A percentile compares a stretch with the other conserved stretches of the same genome.
These are phyloP conservation scores for Pseudopediastrum boryanum DNA, from an alignment of 139 green algal genomes.

Conservation along the genomic window DNA sequence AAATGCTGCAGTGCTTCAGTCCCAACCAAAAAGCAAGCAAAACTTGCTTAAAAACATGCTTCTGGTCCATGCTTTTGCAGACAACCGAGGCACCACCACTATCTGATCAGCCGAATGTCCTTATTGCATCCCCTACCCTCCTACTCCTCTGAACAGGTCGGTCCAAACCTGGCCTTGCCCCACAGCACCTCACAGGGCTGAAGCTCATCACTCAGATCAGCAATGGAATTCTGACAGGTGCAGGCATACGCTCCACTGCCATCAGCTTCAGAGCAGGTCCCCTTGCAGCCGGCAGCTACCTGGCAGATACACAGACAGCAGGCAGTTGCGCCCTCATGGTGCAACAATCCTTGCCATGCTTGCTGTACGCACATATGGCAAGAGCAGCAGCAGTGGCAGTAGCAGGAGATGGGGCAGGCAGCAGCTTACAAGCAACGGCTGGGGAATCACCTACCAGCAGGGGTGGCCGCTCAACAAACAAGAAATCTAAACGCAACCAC, in stretches of 20 bases:
- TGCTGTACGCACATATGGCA: constrained; percentile 50
- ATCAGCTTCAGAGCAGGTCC: constrained; percentile 52
- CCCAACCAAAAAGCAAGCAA: not conserved
- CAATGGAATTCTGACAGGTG: constrained; percentile 50
- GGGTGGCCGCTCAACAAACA: too few relatives aligned
- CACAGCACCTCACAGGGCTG: constrained; percentile 73
- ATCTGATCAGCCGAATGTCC: not conserved
- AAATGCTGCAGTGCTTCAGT: too few relatives aligned
- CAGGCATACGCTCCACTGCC: constrained; percentile 36
- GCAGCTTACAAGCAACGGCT: too few relatives aligned
- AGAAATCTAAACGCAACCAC: too few relatives aligned
- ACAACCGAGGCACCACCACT: too few relatives aligned
- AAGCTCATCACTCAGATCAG: constrained; percentile 58
- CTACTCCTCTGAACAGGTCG: too few relatives aligned
- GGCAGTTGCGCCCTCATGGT: constrained; percentile 81
- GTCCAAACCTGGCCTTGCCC: constrained; percentile 51
- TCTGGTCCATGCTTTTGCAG: not conserved
- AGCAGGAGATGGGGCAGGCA: not conserved
- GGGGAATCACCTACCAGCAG: too few relatives aligned
- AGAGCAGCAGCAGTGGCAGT: not conserved
- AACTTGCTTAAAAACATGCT: not conserved
- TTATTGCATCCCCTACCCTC: not conserved
- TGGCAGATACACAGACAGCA: constrained; percentile 74
- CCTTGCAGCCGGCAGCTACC: constrained; percentile 36
- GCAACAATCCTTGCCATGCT: constrained; percentile 62